These are phyloP conservation scores for Gamarada debralockiae DNA, from an alignment of 495 filamentous ascomycete species.

Conservation along the genomic window DNA sequence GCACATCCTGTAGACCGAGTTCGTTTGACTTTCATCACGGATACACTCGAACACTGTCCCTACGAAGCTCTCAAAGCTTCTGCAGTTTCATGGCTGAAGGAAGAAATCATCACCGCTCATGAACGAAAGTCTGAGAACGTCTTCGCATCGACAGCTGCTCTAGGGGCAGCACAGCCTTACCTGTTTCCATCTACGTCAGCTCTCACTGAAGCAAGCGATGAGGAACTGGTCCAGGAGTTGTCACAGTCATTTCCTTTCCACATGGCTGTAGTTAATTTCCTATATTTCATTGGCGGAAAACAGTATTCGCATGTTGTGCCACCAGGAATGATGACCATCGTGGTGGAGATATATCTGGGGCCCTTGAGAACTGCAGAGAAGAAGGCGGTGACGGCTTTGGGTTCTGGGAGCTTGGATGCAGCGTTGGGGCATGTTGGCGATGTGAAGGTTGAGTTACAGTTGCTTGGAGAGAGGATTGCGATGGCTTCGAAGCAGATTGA, in stretches of 20 bases:
- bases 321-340: conserved; percentile 20
- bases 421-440: conserved; percentile 13
- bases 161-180: conserved; percentile 43
- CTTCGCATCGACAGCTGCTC: conserved; percentile 51
- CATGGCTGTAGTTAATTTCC: conserved; percentile 48
- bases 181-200: conserved; percentile 41
- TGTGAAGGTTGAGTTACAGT: conserved; percentile 16
- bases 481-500: conserved; percentile 12
- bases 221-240: conserved; percentile 36
- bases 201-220: conserved; percentile 13
- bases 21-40: conserved; percentile 71
- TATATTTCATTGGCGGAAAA: conserved; percentile 36
- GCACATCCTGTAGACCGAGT: conserved; percentile 66
- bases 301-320: conserved; percentile 20
- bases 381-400: conserved; percentile 23
- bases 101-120: conserved; percentile 62
- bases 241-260: conserved; percentile 40
- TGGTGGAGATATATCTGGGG: conserved; percentile 25
- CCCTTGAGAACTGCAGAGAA: conserved; percentile 18
- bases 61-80: conserved; percentile 74
- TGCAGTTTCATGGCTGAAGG: conserved; percentile 83
- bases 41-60: conserved; percentile 76
- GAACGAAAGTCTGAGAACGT: conserved; percentile 37
- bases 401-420: background rate
- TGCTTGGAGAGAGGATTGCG: conserved; percentile 15